A percentile compares a stretch with the other conserved stretches of the same genome.
phyloP scores from a whole-genome alignment of 2,329 filamentous ascomycete genomes.

The Neonectria punicea region DNA sequence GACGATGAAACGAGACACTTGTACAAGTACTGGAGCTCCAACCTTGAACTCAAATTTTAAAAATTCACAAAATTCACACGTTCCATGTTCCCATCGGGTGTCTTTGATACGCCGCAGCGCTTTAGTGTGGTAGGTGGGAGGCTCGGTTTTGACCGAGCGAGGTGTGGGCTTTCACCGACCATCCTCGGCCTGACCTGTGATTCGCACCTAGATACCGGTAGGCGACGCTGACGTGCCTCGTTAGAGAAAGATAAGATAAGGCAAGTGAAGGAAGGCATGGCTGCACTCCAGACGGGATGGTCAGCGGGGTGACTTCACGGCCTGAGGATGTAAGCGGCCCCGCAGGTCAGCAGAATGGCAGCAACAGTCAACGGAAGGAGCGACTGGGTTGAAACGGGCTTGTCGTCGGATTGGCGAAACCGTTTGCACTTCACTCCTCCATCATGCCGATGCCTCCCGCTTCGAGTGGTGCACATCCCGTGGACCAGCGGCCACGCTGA shows the following conservation, averaged over 20 bases:
- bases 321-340: conserved; percentile 23
- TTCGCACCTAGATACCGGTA: not conserved
- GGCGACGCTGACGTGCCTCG: not conserved
- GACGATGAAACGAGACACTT: conserved; percentile 44
- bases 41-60: conserved; percentile 34
- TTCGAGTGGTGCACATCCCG: conserved; percentile 8
- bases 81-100: not conserved
- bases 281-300: too few relatives aligned
- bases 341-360: not conserved
- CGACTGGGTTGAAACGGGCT: conserved; percentile 2
- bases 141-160: not conserved
- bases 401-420: conserved; percentile 3
- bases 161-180: not conserved
- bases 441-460: conserved; percentile 15
- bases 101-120: not conserved
- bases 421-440: conserved; percentile 14
- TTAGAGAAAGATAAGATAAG: not conserved
- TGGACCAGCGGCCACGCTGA: conserved; percentile 30
- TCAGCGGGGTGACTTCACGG: conserved; percentile 1
- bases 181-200: not conserved
- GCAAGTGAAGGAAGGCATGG: not conserved
- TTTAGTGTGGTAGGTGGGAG: too few relatives aligned
- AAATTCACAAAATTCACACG: conserved; percentile 2
- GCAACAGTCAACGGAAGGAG: conserved; percentile 9
- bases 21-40: conserved; percentile 43